Conservation (phyloP, 2,329 filamentous ascomycete genomes). For the Dothidotthia symphoricarpi region DNA sequence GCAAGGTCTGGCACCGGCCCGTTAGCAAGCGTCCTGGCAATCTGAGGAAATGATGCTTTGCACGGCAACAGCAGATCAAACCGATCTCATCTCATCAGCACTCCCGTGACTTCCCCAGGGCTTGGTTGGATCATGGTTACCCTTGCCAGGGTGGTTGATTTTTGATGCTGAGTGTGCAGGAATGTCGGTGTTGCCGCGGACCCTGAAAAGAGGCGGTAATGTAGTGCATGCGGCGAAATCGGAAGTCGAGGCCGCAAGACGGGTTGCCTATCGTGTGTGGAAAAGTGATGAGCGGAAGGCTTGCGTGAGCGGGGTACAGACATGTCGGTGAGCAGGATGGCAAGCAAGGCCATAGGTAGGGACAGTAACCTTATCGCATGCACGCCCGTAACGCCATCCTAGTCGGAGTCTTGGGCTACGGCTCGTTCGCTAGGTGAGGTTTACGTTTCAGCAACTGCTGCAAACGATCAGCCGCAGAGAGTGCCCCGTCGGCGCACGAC, state of each 20-base stretch:
- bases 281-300: slow-evolving; percentile 1
- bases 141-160: neutral
- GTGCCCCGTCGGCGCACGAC: slow-evolving; percentile 12
- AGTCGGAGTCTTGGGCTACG: slow-evolving; percentile 13
- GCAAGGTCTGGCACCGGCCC: too few species aligned
- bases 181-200: slow-evolving; percentile 2
- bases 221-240: neutral
- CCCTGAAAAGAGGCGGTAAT: slow-evolving; percentile 8
- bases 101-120: slow-evolving; percentile 22
- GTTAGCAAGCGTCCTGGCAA: too few species aligned
- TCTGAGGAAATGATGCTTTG: slow-evolving; percentile 20
- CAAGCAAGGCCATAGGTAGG: slow-evolving; percentile 12
- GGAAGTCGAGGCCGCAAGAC: neutral
- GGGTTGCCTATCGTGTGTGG: neutral
- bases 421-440: slow-evolving; percentile 7
- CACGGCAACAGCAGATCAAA: slow-evolving; percentile 20
- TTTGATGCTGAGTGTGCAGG: slow-evolving; percentile 8
- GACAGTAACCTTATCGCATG: slow-evolving; percentile 29
- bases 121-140: slow-evolving; percentile 13
- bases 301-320: slow-evolving; percentile 24
- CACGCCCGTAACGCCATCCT: slow-evolving; percentile 16
- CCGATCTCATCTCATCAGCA: slow-evolving; percentile 21
- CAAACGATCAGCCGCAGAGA: slow-evolving; percentile 34
- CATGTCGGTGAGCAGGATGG: slow-evolving; percentile 25
- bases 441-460: slow-evolving; percentile 17